Conservation (phyloP, 1,284 basidiomycete species). For the Apiotrichum brassicae region DNA sequence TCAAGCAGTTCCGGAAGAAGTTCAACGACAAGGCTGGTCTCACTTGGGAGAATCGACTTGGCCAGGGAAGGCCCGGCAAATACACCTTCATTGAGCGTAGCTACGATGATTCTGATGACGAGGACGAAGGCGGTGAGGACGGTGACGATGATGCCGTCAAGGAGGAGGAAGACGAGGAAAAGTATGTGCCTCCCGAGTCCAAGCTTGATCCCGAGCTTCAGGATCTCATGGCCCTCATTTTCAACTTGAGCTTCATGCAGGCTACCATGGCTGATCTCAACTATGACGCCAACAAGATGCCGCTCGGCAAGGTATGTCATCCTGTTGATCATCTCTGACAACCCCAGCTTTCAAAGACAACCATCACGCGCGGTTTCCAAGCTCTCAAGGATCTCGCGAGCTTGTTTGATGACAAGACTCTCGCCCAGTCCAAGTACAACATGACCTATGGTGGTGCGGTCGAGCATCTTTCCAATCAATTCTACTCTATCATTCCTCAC, state of each 20-base stretch:
- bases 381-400: slow-evolving; percentile 52
- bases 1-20: slow-evolving; percentile 12
- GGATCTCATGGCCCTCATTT: slow-evolving; percentile 56
- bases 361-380: slow-evolving; percentile 16
- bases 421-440: slow-evolving; percentile 35
- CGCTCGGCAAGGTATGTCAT: slow-evolving; percentile 49
- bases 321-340: neutral
- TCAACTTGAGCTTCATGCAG: slow-evolving; percentile 49
- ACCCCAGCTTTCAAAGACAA: slow-evolving; percentile 33
- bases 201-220: slow-evolving; percentile 24
- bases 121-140: slow-evolving; percentile 4
- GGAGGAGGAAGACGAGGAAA: slow-evolving; percentile 11
- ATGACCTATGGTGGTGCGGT: slow-evolving; percentile 40
- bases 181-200: slow-evolving; percentile 9
- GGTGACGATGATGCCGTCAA: neutral
- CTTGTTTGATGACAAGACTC: slow-evolving; percentile 50
- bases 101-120: slow-evolving; percentile 15
- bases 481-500: slow-evolving; percentile 57
- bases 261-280: slow-evolving; percentile 61
- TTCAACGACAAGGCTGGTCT: slow-evolving; percentile 22
- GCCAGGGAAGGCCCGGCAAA: slow-evolving; percentile 9
- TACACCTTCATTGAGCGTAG: slow-evolving; percentile 19
- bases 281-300: slow-evolving; percentile 63
- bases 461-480: slow-evolving; percentile 50
- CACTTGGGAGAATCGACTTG: slow-evolving; percentile 9